Evolutionary conservation across 78 protist species (phyloP).

Genomic region (Dictyostelium purpureum): DNA sequence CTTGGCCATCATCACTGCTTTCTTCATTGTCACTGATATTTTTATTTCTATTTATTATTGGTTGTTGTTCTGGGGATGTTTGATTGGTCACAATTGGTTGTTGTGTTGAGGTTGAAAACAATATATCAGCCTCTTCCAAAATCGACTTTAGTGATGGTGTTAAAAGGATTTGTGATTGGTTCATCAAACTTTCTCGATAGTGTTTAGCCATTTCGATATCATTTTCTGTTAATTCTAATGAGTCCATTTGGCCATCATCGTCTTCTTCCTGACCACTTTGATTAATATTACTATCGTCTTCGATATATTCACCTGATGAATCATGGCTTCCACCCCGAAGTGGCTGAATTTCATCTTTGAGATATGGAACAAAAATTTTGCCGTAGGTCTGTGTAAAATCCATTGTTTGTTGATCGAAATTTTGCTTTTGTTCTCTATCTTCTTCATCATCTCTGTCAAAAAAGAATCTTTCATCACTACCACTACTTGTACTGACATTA

Average conservation of each 20-base stretch:
- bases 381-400: slow-evolving; percentile 61
- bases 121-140: background rate
- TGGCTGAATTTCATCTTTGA: slow-evolving; percentile 56
- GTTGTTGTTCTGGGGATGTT: background rate
- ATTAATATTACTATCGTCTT: background rate
- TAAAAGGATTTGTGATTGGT: background rate
- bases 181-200: background rate
- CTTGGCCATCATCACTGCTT: background rate
- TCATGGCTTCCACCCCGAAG: slow-evolving; percentile 7
- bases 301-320: background rate
- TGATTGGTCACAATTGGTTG: no score
- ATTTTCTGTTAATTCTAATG: slow-evolving; percentile 10
- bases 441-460: background rate
- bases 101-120: background rate
- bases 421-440: background rate
- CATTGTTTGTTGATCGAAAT: slow-evolving; percentile 58
- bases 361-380: slow-evolving; percentile 45
- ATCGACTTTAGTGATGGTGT: background rate
- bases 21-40: background rate
- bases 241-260: background rate
- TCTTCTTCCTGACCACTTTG: background rate
- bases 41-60: background rate
- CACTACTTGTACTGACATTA: background rate
- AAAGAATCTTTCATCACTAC: background rate
- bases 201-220: background rate